phyloP scores from a whole-genome alignment of 306 rosid genomes.

The Fragaria nilgerrensis region DNA sequence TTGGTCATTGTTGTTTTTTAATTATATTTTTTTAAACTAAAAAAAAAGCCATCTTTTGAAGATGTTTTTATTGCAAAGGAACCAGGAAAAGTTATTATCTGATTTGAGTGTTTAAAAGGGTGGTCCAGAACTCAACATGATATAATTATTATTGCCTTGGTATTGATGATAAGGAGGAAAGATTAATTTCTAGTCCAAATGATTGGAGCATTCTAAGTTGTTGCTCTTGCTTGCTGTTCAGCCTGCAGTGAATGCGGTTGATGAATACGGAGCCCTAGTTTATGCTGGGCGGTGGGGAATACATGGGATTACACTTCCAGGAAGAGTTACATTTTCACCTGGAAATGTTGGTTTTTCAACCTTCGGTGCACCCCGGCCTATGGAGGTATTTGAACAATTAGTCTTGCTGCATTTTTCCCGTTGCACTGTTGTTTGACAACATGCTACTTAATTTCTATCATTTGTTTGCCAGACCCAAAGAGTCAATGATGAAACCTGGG shows the following conservation, averaged over 20 bases:
- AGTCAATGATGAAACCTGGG: slow-evolving; percentile 90
- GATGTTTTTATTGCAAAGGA: background rate
- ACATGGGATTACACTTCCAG: slow-evolving; percentile 84
- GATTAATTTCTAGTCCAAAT: background rate
- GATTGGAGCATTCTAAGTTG: background rate
- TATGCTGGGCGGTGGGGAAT: slow-evolving; percentile 96
- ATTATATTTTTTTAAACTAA: background rate
- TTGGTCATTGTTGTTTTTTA: background rate
- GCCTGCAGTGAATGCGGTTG: slow-evolving; percentile 77
- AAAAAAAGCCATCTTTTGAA: background rate
- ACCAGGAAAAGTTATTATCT: background rate
- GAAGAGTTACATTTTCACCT: slow-evolving; percentile 93
- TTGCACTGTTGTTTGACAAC: slow-evolving; percentile 19
- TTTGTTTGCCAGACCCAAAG: slow-evolving; percentile 64
- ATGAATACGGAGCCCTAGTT: slow-evolving; percentile 88
- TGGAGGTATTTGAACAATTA: slow-evolving; percentile 56
- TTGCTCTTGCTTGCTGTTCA: slow-evolving; percentile 30
- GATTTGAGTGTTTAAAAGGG: background rate
- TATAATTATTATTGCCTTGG: background rate
- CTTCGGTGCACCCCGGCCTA: slow-evolving; percentile 90
- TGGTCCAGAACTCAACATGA: background rate
- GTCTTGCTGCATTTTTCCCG: slow-evolving; percentile 12
- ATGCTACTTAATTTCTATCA: slow-evolving; percentile 11
- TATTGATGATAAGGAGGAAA: background rate
- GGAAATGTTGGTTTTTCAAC: slow-evolving; percentile 85